Conservation (phyloP, 2,329 filamentous ascomycete species). For the Pyrenochaeta sp. region DNA sequence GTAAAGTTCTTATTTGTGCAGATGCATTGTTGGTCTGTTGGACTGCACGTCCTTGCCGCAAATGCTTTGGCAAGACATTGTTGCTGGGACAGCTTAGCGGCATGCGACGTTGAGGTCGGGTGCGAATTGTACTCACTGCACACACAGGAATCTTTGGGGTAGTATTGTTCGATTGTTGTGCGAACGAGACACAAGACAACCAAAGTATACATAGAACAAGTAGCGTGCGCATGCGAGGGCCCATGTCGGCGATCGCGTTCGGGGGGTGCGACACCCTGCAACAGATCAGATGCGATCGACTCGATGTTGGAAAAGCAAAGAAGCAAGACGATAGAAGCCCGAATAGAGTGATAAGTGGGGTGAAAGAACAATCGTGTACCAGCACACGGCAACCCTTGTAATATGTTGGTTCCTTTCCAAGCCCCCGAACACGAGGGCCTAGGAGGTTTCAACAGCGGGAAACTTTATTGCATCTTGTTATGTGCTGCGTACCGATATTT, state of each 20-base stretch:
- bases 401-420: background rate
- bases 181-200: background rate
- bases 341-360: background rate
- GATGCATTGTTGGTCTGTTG: constrained; percentile 30
- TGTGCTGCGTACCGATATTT: background rate
- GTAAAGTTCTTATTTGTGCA: constrained; percentile 32
- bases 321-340: background rate
- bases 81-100: background rate
- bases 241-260: background rate
- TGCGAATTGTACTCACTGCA: background rate
- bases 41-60: constrained; percentile 44
- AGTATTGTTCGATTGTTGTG: background rate
- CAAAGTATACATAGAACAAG: background rate
- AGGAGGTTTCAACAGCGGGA: background rate
- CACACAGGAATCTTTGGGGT: background rate
- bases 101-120: background rate
- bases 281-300: background rate
- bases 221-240: background rate
- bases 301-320: background rate
- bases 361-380: background rate
- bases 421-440: background rate
- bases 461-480: background rate
- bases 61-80: background rate
- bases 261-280: background rate
- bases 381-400: background rate